Evolutionary conservation across 2,329 filamentous ascomycete genomes (phyloP), one percentile per base, ranked within the genome.

Genomic region (Blumeria graminis): DNA sequence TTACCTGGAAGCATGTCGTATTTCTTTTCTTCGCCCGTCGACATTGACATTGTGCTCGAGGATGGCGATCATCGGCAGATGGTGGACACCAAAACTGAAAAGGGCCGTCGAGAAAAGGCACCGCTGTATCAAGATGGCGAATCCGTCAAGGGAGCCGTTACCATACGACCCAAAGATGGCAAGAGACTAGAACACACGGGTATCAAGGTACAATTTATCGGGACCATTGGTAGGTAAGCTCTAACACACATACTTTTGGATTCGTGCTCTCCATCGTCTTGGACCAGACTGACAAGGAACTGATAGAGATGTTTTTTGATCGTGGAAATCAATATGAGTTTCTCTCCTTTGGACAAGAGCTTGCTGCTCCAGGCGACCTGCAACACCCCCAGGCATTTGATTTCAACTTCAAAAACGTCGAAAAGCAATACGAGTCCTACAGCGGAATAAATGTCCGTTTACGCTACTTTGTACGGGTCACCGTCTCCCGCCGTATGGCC

Each of bases 391-490:
- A 98, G 73, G 95, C 89, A 53, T 95, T 94, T 70, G 87, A 94
- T 63, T 98, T 98, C 79, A 94, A 95, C 74, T 98, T 98, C 80
- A 96, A 96, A 71, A 98, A 96, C 70, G 88, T 98, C 65, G 92
- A 98, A 77, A 98, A 98, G 76, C 89, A 94, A 70, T 98, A 98
- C 76, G 93, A 98, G 72, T 95, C 89, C 62, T 98, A 98, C 76
- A 94, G 94, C 69, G 92, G 92, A 67, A 98, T 98, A 79, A 98
- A 98, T 68, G 92, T 98, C 66, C 94, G 94, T 75, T 78, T 98
- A 68, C 88, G 92, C 63, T 98, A 98, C 78, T 96, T 96, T 71
- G 82, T 96, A 57, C 85, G 89, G 63, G 92, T 96, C 63, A 98
- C 92, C 38, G 92, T 98, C 52, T 94, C 88, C 55, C 81, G 92